Base-by-base conservation (phyloP, 768 basidiomycete species). In the Daedaleopsis sinensis region DNA sequence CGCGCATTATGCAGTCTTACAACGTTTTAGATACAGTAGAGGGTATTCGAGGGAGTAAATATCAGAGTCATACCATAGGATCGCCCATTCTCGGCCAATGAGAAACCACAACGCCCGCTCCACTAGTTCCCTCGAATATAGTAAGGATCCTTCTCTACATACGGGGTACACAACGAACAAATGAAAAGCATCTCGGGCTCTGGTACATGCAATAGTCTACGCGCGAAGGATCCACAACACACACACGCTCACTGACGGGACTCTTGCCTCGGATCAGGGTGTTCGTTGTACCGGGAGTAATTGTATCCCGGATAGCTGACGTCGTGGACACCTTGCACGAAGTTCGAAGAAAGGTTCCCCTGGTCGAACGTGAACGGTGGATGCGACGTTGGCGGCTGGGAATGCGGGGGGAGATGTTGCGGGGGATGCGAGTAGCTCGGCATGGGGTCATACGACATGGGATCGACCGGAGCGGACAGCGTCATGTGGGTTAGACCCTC, bases 311-410 rank as follows among this genome's bases (percentile, higher is more conserved):
- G 58, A 35, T 63, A 65, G 50, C 55, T 57, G 5, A 69, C 60
- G 24, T 56, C 60, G n/a, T 71, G 61, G 50, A 63, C 27, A 32
- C 27, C 27, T 32, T 32, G 27, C 27, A 32, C 61, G 52, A 67
- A 68, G 18, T 67, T 61, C 5, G 65, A 58, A 9, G 67, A 50
- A 16, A 68, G 46, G 7, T 70, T 61, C 13, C 43, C 21, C 46
- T 64, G 56, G 48, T 61, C 66, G 59, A 71, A 71, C 19, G 68
- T 61, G 61, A 70, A 70, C 12, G 59, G 42, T n/a, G 21, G 23
- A 24, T 49, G 47, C 15, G 47, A 4, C 11, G 12, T 49, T 16
- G 7, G 19, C 19, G 19, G 47, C 19, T 15, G 21, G 16, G 6
- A 9, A 11, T 9, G 13, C 7, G 21, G 21, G 47, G 47, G 47